Evolutionary conservation across 106 monocot genomes (phyloP).

Genomic region (Dioscorea zingiberensis): DNA sequence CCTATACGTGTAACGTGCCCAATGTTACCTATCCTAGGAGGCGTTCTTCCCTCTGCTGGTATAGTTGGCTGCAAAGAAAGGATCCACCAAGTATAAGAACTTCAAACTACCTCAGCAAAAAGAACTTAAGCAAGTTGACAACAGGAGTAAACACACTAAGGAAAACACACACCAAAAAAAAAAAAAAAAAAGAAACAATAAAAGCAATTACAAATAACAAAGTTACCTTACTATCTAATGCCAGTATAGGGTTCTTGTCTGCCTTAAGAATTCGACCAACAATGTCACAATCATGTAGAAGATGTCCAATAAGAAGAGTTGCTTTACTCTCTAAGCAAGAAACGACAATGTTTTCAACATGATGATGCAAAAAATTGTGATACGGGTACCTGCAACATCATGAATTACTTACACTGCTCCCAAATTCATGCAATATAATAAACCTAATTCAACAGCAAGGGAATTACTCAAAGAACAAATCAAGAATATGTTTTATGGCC

Average conservation of each 20-base stretch:
- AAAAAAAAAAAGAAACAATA: too few relatives aligned
- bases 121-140: too few relatives aligned
- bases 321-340: slow-evolving; percentile 89
- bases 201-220: not conserved
- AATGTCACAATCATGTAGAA: slow-evolving; percentile 68
- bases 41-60: slow-evolving; percentile 40
- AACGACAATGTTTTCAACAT: slow-evolving; percentile 70
- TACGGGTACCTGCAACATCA: slow-evolving; percentile 77
- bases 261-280: slow-evolving; percentile 71
- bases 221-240: slow-evolving; percentile 46
- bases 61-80: slow-evolving; percentile 52
- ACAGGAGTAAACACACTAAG: too few relatives aligned
- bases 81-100: not conserved
- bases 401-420: not conserved
- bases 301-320: slow-evolving; percentile 60
- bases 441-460: not conserved
- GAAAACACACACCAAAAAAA: too few relatives aligned
- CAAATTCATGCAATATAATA: not conserved
- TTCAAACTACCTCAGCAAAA: too few relatives aligned
- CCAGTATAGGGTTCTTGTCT: slow-evolving; percentile 54
- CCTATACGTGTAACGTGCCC: slow-evolving; percentile 84
- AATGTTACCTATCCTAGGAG: slow-evolving; percentile 75
- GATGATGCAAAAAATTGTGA: slow-evolving; percentile 93
- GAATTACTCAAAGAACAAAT: slow-evolving; percentile 97
- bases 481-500: slow-evolving; percentile 49